A percentile compares a stretch with the other conserved stretches of the same genome.
Evolutionary conservation across 2,329 filamentous ascomycete genomes (phyloP).

Genomic region (Aspergillus fischeri): DNA sequence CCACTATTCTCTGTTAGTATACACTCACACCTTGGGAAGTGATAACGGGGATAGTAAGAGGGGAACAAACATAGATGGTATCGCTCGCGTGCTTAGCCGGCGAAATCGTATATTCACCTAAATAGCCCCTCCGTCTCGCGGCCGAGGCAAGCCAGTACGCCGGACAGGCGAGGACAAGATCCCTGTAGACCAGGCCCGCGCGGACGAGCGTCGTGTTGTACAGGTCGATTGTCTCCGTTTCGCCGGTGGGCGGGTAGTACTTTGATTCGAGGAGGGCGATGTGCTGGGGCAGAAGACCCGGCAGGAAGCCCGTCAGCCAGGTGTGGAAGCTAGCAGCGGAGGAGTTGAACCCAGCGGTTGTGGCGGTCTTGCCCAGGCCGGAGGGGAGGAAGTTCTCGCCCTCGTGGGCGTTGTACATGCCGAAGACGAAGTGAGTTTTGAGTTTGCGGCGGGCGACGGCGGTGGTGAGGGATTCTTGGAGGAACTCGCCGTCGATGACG

Average conservation of each 20-base stretch:
- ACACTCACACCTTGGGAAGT: background rate
- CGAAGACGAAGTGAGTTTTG: conserved; percentile 47
- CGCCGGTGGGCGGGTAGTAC: conserved; percentile 47
- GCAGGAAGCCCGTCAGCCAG: conserved; percentile 55
- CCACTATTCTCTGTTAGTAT: conserved; percentile 42
- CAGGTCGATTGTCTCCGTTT: conserved; percentile 43
- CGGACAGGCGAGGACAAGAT: conserved; percentile 58
- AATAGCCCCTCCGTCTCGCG: conserved; percentile 45
- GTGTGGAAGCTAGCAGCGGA: conserved; percentile 47
- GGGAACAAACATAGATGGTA: conserved; percentile 48
- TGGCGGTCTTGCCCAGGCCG: conserved; percentile 38
- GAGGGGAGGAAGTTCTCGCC: conserved; percentile 59
- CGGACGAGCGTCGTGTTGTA: conserved; percentile 52
- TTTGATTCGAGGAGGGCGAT: conserved; percentile 38
- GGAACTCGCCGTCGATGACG: conserved; percentile 55
- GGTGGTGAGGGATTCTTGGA: conserved; percentile 46
- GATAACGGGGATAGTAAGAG: background rate
- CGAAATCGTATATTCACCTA: conserved; percentile 57
- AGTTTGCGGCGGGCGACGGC: conserved; percentile 38
- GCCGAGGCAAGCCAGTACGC: conserved; percentile 53
- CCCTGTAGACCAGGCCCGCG: conserved; percentile 56
- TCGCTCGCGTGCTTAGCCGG: conserved; percentile 59
- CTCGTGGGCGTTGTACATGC: conserved; percentile 61
- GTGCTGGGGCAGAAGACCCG: conserved; percentile 41
- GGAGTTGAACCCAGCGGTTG: conserved; percentile 47